phyloP scores from a whole-genome alignment of 306 rosid species.

The Trifolium dubium region DNA sequence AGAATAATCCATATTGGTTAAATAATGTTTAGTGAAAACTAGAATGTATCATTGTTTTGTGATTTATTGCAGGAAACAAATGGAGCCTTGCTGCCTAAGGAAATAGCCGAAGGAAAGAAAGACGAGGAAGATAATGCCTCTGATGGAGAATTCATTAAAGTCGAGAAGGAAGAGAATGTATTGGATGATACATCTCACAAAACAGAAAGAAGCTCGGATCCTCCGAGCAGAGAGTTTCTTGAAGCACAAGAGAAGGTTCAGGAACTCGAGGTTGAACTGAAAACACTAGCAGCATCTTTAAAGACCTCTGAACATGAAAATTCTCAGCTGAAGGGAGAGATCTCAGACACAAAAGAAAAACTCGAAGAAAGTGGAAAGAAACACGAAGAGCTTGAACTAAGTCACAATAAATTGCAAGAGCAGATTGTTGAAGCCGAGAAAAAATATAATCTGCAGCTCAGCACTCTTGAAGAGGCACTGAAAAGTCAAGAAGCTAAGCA shows the following conservation, averaged over 20 bases:
- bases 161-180: slow-evolving; percentile 74
- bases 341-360: slow-evolving; percentile 64
- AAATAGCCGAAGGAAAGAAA: slow-evolving; percentile 56
- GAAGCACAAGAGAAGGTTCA: slow-evolving; percentile 84
- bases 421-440: slow-evolving; percentile 68
- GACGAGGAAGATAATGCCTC: slow-evolving; percentile 85
- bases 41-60: not conserved
- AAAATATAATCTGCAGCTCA: slow-evolving; percentile 64
- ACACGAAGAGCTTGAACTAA: slow-evolving; percentile 62
- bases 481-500: slow-evolving; percentile 72
- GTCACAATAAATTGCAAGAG: slow-evolving; percentile 70
- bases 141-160: slow-evolving; percentile 94
- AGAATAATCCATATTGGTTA: slow-evolving; percentile 11
- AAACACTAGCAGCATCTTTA: slow-evolving; percentile 58
- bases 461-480: slow-evolving; percentile 68
- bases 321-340: slow-evolving; percentile 70
- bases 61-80: slow-evolving; percentile 56
- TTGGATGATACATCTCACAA: slow-evolving; percentile 47
- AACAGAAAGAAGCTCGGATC: slow-evolving; percentile 60
- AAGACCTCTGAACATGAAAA: slow-evolving; percentile 83
- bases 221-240: slow-evolving; percentile 71
- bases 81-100: slow-evolving; percentile 50
- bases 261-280: slow-evolving; percentile 76
- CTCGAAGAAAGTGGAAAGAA: slow-evolving; percentile 67
- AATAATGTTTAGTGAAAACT: not conserved